These are phyloP conservation scores for Apophysomyces sp. DNA, from an alignment of 371 early-diverging fungal species.

Conservation along the genomic window DNA sequence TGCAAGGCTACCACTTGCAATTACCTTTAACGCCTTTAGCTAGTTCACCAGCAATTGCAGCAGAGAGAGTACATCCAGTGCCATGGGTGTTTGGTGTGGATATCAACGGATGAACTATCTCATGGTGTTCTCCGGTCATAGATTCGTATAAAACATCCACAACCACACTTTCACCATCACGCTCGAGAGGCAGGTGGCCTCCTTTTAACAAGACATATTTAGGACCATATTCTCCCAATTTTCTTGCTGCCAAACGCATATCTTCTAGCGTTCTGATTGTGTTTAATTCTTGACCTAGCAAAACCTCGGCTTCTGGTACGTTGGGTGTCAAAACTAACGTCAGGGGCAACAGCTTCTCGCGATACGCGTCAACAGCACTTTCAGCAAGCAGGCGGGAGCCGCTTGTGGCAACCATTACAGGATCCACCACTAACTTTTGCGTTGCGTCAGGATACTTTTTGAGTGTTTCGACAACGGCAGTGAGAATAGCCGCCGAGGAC, in stretches of 20 bases:
- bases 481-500: constrained; percentile 61
- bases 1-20: neutral
- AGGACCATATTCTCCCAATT: constrained; percentile 49
- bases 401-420: constrained; percentile 85
- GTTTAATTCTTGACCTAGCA: constrained; percentile 28
- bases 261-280: constrained; percentile 51
- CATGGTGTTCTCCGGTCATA: constrained; percentile 22
- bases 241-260: constrained; percentile 56
- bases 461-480: constrained; percentile 50
- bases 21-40: constrained; percentile 59
- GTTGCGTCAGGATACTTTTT: constrained; percentile 26
- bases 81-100: constrained; percentile 77
- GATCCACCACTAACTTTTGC: constrained; percentile 69
- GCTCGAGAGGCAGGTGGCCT: constrained; percentile 69
- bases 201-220: constrained; percentile 76
- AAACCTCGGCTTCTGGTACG: constrained; percentile 76
- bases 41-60: constrained; percentile 76
- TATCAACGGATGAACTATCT: constrained; percentile 57
- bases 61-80: constrained; percentile 84
- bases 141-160: constrained; percentile 70
- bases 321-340: constrained; percentile 78
- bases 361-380: constrained; percentile 61
- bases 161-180: constrained; percentile 24
- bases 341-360: constrained; percentile 61
- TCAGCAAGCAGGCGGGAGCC: constrained; percentile 64